Percentiles rank a stretch among this genome's conserved stretches.
phyloP scores from a whole-genome alignment of 768 basidiomycete genomes.

The Sistotremastrum suecicum region DNA sequence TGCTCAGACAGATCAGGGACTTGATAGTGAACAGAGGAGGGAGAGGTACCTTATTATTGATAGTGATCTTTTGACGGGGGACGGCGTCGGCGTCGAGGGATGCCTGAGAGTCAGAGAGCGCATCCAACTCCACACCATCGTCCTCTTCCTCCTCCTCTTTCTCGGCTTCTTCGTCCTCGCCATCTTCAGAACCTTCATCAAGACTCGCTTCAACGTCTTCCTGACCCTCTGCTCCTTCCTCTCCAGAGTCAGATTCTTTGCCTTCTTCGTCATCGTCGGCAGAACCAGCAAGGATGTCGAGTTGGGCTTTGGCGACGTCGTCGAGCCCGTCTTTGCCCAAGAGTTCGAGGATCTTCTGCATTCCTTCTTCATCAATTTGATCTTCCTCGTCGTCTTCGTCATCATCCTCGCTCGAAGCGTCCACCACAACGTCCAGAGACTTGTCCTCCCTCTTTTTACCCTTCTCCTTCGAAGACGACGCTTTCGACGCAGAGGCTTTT shows the following conservation, averaged over 20 bases:
- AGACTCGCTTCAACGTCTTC: constrained; percentile 10
- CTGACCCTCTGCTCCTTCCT: constrained; percentile 16
- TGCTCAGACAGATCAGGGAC: background rate
- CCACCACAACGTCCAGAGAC: constrained; percentile 8
- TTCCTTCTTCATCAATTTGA: constrained; percentile 42
- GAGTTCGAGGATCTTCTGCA: constrained; percentile 39
- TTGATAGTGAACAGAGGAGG: background rate
- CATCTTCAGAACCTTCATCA: constrained; percentile 3
- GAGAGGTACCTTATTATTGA: constrained; percentile 60
- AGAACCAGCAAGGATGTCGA: constrained; percentile 25
- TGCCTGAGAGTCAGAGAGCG: constrained; percentile 36
- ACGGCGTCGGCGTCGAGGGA: constrained; percentile 67
- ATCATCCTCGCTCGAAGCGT: constrained; percentile 10
- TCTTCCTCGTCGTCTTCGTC: constrained; percentile 21
- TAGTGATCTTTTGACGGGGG: constrained; percentile 68
- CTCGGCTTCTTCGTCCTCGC: constrained; percentile 15
- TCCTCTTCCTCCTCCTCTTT: constrained; percentile 22
- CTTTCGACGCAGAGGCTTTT: too few species aligned
- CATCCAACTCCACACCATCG: constrained; percentile 49
- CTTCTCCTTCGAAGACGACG: too few species aligned
- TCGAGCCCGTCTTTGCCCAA: constrained; percentile 54
- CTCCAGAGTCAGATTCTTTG: constrained; percentile 10
- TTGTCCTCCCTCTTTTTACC: background rate
- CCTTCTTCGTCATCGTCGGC: constrained; percentile 14
- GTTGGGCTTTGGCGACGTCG: constrained; percentile 46